phyloP scores from a whole-genome alignment of 495 filamentous ascomycete species.

The Aspergillus panamensis region DNA sequence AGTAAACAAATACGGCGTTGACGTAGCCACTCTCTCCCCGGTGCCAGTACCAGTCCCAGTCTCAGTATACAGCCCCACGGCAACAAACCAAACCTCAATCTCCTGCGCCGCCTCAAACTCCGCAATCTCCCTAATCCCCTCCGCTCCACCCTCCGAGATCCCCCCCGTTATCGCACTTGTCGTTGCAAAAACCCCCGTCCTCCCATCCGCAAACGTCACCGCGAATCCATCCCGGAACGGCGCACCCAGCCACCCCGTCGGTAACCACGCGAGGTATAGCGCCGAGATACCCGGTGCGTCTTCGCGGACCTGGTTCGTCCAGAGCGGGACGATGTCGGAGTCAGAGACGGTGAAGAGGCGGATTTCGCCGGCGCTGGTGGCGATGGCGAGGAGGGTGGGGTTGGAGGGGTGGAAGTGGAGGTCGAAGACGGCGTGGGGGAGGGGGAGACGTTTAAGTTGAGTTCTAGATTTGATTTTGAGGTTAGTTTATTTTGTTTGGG shows the following conservation, averaged over 20 bases:
- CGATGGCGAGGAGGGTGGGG: conserved; percentile 59
- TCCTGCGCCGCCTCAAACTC: conserved; percentile 33
- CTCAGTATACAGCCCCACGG: conserved; percentile 13
- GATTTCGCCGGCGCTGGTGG: conserved; percentile 68
- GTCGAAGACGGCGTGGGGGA: conserved; percentile 75
- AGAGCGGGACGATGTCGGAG: conserved; percentile 30
- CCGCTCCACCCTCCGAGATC: not conserved
- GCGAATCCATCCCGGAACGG: conserved; percentile 47
- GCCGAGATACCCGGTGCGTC: conserved; percentile 55
- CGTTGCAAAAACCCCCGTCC: conserved; percentile 48
- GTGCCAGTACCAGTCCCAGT: conserved; percentile 14
- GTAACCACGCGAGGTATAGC: conserved; percentile 70
- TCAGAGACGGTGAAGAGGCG: conserved; percentile 51
- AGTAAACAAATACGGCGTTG: conserved; percentile 36
- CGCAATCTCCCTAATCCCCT: conserved; percentile 25
- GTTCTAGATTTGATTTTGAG: conserved; percentile 21
- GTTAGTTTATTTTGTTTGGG: not conserved
- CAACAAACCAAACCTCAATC: conserved; percentile 49
- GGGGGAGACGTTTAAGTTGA: conserved; percentile 44
- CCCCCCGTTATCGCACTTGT: too few species aligned
- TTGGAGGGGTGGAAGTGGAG: conserved; percentile 69
- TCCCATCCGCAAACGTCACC: conserved; percentile 66
- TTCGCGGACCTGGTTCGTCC: conserved; percentile 40
- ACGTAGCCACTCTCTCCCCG: not conserved
- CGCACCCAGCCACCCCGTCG: conserved; percentile 37